Evolutionary conservation across 495 filamentous ascomycete species (phyloP).

Genomic region (Penicillium verhagenii): DNA sequence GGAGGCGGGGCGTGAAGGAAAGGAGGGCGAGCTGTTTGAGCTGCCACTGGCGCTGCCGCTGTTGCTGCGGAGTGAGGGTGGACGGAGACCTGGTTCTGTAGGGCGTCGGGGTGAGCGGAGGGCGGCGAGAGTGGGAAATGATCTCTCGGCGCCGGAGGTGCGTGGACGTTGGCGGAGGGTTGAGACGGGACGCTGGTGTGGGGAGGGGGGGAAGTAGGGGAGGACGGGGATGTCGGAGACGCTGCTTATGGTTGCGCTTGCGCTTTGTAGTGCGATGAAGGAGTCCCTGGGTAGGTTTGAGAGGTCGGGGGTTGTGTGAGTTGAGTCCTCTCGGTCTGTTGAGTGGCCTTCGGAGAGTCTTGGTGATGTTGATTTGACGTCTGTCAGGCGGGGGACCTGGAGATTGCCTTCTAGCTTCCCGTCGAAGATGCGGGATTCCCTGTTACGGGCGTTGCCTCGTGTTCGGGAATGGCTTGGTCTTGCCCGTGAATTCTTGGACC

Average conservation of each 20-base stretch:
- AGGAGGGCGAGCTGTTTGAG: conserved; percentile 25
- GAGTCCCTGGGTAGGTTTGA: conserved; percentile 1
- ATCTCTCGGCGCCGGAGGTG: conserved; percentile 27
- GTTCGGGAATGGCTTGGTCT: conserved; percentile 13
- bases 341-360: conserved; percentile 1
- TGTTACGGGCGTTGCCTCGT: conserved; percentile 18
- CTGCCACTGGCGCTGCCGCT: too few relatives aligned
- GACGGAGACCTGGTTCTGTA: conserved; percentile 23
- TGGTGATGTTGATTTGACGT: conserved; percentile 8
- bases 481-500: conserved; percentile 15
- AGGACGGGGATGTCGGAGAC: conserved; percentile 30
- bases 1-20: conserved; percentile 18
- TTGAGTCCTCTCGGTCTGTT: conserved; percentile 7
- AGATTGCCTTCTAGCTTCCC: conserved; percentile 16
- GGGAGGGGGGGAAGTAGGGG: conserved; percentile 22
- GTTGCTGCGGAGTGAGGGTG: conserved; percentile 30
- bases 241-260: conserved; percentile 22
- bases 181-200: conserved; percentile 8
- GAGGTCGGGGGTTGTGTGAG: conserved; percentile 2
- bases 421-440: conserved; percentile 13
- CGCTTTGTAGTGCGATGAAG: background rate
- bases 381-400: conserved; percentile 9
- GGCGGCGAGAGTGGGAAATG: conserved; percentile 10
- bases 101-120: conserved; percentile 13
- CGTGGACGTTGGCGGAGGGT: conserved; percentile 21